Base-by-base conservation (phyloP, 73 alveolate species). In the Paramecium caudatum region DNA sequence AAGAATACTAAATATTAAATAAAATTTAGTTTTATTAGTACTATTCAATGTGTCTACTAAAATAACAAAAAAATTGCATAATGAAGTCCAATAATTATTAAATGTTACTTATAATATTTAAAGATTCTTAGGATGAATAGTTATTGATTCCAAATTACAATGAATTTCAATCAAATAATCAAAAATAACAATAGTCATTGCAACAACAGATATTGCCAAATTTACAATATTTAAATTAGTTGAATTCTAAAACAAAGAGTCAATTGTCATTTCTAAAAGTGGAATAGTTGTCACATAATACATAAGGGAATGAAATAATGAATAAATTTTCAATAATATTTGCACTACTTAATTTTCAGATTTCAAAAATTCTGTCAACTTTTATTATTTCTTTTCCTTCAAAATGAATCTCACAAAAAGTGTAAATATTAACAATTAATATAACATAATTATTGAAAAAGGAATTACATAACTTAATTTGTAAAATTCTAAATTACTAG, bases 61-160 rank as follows among this genome's bases (percentile, higher is more conserved):
- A 10, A 55, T 0, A 9, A 55, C 16, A 2, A 55, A 27, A 5
- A 49, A 17, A 49, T 49, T 49, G 16, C 5, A 49, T 49, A 49
- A 0, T 32, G 41, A 15, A 21, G 19, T 49, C 70, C 70, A 49
- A 49, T 49, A 49, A 49, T 49, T 49, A 17, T 36, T 49, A 17
- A 49, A 49, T 3, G 70, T 49, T 0, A 16, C 70, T 49, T 49
- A 49, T 2, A 49, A 7, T 16, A 49, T 12, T 49, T 49, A 49
- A 0, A 49, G 25, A 49, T 49, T 49, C 8, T 49, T 4, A 17
- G 70, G 70, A 17, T 4, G 8, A 17, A 49, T 19, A 15, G 70
- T 12, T 4, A 49, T 49, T 49, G 70, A 49, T 49, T 49, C 70
- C 25, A 15, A 49, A 49, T 49, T 49, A 49, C 70, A 49, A 49